Evolutionary conservation across 441 rosid species (phyloP).

Genomic region (Bocquillonia castaneifolia): DNA sequence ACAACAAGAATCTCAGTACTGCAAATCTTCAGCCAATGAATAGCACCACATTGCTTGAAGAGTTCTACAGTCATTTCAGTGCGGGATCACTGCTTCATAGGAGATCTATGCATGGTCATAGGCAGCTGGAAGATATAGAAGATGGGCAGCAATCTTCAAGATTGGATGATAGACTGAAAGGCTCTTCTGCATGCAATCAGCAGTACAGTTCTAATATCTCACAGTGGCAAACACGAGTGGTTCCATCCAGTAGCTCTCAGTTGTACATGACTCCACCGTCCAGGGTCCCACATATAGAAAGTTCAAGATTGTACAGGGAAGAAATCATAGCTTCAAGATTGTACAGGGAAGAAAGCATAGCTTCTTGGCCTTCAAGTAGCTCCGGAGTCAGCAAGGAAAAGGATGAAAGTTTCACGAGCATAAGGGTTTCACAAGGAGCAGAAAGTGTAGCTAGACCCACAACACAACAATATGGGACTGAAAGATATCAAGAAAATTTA

Average conservation of each 20-base stretch:
- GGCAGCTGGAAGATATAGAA: constrained; percentile 32
- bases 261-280: constrained; percentile 30
- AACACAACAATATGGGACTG: constrained; percentile 27
- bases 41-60: constrained; percentile 42
- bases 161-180: constrained; percentile 26
- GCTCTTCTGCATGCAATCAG: constrained; percentile 36
- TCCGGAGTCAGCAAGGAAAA: constrained; percentile 33
- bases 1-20: constrained; percentile 26
- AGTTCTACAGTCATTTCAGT: constrained; percentile 30
- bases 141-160: constrained; percentile 31
- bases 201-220: constrained; percentile 30
- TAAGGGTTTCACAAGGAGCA: constrained; percentile 26
- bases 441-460: constrained; percentile 23
- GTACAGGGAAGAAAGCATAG: constrained; percentile 44
- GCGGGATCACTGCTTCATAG: constrained; percentile 32
- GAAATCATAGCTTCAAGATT: constrained; percentile 51
- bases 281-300: constrained; percentile 34
- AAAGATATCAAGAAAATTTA: constrained; percentile 27
- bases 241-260: constrained; percentile 32
- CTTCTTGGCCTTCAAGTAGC: constrained; percentile 46
- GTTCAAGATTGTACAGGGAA: constrained; percentile 34
- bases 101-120: constrained; percentile 29
- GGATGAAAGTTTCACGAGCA: constrained; percentile 27
- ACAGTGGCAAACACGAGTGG: constrained; percentile 23
- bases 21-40: constrained; percentile 29